These are phyloP conservation scores for Lentinula detonsa DNA, from an alignment of 768 basidiomycete genomes.

Conservation along the genomic window DNA sequence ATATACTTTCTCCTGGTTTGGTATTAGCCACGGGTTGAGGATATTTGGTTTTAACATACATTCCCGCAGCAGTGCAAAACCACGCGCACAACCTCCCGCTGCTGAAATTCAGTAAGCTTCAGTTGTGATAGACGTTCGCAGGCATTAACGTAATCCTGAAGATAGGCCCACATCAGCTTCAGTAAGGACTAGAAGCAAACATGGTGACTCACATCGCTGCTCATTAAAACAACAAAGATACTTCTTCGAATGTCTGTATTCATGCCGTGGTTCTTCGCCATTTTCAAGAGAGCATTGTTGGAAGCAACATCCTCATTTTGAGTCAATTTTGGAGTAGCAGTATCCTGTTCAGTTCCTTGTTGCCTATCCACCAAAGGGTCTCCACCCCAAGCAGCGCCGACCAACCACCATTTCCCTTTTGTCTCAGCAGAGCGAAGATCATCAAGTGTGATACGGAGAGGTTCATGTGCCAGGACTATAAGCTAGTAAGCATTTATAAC, in stretches of 20 bases:
- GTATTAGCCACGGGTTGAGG: neutral
- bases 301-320: conserved; percentile 22
- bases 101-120: conserved; percentile 82
- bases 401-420: conserved; percentile 98
- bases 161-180: neutral
- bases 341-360: conserved; percentile 21
- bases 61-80: conserved; percentile 89
- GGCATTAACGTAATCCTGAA: conserved; percentile 92
- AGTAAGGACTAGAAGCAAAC: neutral
- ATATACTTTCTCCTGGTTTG: conserved; percentile 76
- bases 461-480: conserved; percentile 76
- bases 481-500: neutral
- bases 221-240: conserved; percentile 93
- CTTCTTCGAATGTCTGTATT: conserved; percentile 92
- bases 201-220: conserved; percentile 68
- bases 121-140: conserved; percentile 85
- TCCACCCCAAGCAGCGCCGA: conserved; percentile 94
- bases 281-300: conserved; percentile 49
- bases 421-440: conserved; percentile 81
- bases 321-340: conserved; percentile 5
- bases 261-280: conserved; percentile 97
- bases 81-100: conserved; percentile 92
- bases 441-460: conserved; percentile 77
- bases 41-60: conserved; percentile 35
- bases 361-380: conserved; percentile 81